Conservation (phyloP, 257 asterid genomes). For the Solanum boliviense region DNA sequence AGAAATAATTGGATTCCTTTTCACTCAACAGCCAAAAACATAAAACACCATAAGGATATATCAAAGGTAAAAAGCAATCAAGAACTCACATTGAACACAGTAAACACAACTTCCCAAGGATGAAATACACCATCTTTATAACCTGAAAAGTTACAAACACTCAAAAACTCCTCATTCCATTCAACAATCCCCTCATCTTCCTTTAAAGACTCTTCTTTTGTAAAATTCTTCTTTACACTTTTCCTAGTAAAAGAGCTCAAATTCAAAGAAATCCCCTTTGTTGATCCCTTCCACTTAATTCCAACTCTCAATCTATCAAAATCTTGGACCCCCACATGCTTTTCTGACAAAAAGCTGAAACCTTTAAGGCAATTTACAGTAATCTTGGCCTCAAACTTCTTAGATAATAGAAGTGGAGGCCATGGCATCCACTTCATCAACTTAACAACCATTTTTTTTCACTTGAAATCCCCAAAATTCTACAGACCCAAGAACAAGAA, state of each 20-base stretch:
- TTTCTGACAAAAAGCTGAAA: background rate
- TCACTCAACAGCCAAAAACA: background rate
- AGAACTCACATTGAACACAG: constrained; percentile 52
- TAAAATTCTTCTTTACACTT: constrained; percentile 37
- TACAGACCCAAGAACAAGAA: background rate
- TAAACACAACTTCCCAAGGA: constrained; percentile 60
- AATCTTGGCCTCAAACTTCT: constrained; percentile 49
- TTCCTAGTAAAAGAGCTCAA: constrained; percentile 28
- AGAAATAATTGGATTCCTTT: background rate
- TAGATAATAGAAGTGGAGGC: constrained; percentile 38
- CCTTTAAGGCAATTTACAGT: constrained; percentile 27
- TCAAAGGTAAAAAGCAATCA: background rate
- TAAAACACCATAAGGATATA: background rate
- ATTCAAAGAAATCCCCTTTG: constrained; percentile 30
- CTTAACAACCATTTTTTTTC: constrained; percentile 45
- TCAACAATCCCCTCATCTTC: constrained; percentile 23
- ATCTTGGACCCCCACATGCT: constrained; percentile 7
- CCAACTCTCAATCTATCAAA: constrained; percentile 34
- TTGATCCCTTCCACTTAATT: constrained; percentile 61
- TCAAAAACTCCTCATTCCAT: constrained; percentile 60
- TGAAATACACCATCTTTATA: constrained; percentile 33
- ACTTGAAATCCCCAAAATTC: background rate
- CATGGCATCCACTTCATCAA: constrained; percentile 79
- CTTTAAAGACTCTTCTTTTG: constrained; percentile 28
- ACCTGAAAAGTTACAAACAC: constrained; percentile 29